A percentile compares a stretch with the other conserved stretches of the same genome.
Conservation (phyloP, 1,139 yeast species). For the Taphrina pruni region DNA sequence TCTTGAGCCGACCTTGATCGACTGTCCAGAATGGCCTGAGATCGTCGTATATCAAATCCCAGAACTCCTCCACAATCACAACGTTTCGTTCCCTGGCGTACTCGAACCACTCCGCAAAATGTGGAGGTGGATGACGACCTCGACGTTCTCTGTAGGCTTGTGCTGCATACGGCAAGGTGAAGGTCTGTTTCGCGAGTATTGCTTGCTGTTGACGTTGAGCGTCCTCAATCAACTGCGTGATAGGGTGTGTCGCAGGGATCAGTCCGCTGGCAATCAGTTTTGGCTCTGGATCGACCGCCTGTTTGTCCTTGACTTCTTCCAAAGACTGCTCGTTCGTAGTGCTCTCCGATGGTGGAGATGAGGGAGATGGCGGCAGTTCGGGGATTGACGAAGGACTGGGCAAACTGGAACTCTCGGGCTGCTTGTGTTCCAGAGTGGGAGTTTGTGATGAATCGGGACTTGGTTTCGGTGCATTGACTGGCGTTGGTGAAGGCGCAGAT, state of each 20-base stretch:
- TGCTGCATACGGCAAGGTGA: conserved; percentile 4
- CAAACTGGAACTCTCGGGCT: too few relatives aligned
- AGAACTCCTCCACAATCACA: conserved; percentile 45
- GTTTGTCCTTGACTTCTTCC: neutral
- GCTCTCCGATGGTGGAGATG: too few relatives aligned
- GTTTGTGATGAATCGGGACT: too few relatives aligned
- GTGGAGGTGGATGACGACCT: conserved; percentile 46
- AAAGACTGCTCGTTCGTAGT: neutral
- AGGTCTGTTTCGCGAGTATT: conserved; percentile 32
- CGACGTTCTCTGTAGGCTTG: conserved; percentile 2
- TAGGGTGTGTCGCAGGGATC: neutral
- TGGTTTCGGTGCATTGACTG: too few relatives aligned
- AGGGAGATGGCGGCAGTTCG: too few relatives aligned
- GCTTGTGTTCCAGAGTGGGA: too few relatives aligned
- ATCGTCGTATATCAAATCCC: conserved; percentile 44
- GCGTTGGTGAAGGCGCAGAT: too few relatives aligned
- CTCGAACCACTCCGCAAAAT: conserved; percentile 46
- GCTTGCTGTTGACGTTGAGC: neutral
- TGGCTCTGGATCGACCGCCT: neutral
- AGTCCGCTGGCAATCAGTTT: neutral
- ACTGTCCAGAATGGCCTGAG: conserved; percentile 47
- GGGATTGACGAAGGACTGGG: too few relatives aligned
- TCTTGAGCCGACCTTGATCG: conserved; percentile 43
- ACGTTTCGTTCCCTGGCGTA: conserved; percentile 43
- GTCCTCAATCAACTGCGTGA: conserved; percentile 9